Evolutionary conservation across 176 grass and related monocot genomes (phyloP), one percentile per base, ranked within the genome.

Genomic region (Themeda triandra): DNA sequence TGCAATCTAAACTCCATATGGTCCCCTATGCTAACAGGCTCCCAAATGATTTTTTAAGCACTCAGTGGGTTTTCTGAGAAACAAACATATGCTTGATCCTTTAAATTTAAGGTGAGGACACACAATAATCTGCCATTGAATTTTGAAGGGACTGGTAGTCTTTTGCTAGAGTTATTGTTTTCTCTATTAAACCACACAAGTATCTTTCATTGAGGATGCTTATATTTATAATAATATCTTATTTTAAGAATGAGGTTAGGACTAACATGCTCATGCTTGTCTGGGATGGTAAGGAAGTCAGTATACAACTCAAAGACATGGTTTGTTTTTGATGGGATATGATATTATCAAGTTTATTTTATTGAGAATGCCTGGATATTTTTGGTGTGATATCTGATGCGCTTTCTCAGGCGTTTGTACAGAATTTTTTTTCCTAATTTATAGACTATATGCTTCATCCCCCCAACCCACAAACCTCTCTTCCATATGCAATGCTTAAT

Each of bases 271-370:
- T 11, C n/a, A n/a, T 54, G 29, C 23, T 84, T 84, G 8, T 76
- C 8, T 68, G 54, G 60, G 60, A 27, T 53, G 42, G 39, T 74
- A 64, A 27, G 56, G 17, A 27, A 29, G n/a, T 29, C 1, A 4
- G 19, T 28, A 35, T n/a, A n/a, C n/a, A 77, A 73, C 45, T 54
- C 45, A 21, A 27, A 49, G 18, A 12, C 27, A 15, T 3, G 32
- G 5, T 37, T 71, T 30, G 10, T 2, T 88, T 76, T 44, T 25
- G 13, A 65, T 78, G 63, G 18, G 14, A 78, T 65, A 46, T 37
- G 67, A 0, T 39, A 10, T 64, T 86, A 27, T 86, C n/a, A 79
- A 79, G n/a, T 21, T 48, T 70, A 78, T 60, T 12, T 56, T 36
- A 27, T 40, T 10, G 12, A 71, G 23, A 42, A 42, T 14, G 36